phyloP scores from a whole-genome alignment of 495 filamentous ascomycete species.

The Talaromyces stipitatus region DNA sequence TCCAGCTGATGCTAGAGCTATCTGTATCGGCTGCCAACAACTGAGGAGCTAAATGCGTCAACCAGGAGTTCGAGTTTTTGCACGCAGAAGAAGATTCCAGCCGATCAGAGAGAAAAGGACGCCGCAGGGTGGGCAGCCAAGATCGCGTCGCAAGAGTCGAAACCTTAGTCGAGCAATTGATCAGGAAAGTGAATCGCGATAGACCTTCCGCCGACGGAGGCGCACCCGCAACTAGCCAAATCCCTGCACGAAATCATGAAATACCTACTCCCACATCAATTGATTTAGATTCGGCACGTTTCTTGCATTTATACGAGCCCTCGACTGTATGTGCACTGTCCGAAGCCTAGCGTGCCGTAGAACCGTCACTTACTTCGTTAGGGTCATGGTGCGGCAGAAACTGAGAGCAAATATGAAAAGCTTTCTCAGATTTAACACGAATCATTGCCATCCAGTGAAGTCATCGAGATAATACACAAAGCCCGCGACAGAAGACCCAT shows the following conservation, averaged over 20 bases:
- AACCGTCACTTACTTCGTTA: conserved; percentile 6
- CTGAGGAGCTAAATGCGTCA: conserved; percentile 24
- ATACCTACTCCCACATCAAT: too few relatives aligned
- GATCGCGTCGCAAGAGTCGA: too few relatives aligned
- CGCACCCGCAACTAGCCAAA: too few relatives aligned
- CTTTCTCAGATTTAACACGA: conserved; percentile 10
- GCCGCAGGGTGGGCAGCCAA: too few relatives aligned
- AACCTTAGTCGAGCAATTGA: too few relatives aligned
- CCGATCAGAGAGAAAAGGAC: neutral
- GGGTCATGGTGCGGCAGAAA: neutral
- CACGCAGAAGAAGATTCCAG: neutral
- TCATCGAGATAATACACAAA: conserved; percentile 11
- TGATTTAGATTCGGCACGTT: too few relatives aligned
- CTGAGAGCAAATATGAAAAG: conserved; percentile 7
- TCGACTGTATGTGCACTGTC: too few relatives aligned
- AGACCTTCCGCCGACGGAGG: conserved; percentile 1
- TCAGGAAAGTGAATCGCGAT: too few relatives aligned
- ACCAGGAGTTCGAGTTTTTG: conserved; percentile 28
- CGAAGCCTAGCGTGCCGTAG: conserved; percentile 1
- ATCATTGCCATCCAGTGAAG: conserved; percentile 11
- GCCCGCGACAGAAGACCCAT: conserved; percentile 6
- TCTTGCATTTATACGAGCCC: too few relatives aligned
- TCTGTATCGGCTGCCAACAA: conserved; percentile 29
- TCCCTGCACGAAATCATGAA: too few relatives aligned
- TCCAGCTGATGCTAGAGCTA: conserved; percentile 11